phyloP scores from a whole-genome alignment of 2,329 filamentous ascomycete species.

The Fusarium liriodendri region DNA sequence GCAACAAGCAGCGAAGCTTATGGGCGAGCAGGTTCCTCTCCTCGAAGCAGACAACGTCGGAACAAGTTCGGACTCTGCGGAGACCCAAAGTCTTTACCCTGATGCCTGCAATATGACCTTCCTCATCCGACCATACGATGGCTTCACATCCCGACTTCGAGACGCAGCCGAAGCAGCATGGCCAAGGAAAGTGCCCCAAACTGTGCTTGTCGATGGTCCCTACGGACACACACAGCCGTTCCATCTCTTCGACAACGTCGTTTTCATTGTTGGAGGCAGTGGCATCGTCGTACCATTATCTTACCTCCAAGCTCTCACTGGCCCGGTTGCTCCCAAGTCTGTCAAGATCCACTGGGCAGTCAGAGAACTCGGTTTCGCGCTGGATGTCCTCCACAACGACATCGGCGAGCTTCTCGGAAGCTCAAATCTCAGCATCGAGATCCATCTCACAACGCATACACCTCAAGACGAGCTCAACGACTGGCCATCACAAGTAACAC shows the following conservation, averaged over 20 bases:
- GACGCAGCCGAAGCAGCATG: conserved; percentile 43
- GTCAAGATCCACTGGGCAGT: conserved; percentile 58
- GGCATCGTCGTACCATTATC: conserved; percentile 57
- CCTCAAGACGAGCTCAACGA: conserved; percentile 8
- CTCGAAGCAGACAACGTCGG: conserved; percentile 36
- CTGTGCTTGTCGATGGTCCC: conserved; percentile 57
- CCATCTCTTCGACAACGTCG: conserved; percentile 51
- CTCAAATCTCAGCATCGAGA: conserved; percentile 48
- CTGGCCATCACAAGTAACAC: conserved; percentile 28
- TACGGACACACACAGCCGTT: conserved; percentile 56
- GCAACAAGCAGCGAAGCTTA: conserved; percentile 25
- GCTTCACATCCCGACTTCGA: conserved; percentile 55
- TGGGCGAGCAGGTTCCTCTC: conserved; percentile 49
- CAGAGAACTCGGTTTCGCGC: conserved; percentile 52
- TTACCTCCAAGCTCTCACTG: conserved; percentile 48
- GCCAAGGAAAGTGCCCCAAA: conserved; percentile 43
- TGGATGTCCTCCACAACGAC: conserved; percentile 49
- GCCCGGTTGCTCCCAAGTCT: conserved; percentile 22
- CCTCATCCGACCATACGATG: conserved; percentile 58
- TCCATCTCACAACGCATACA: conserved; percentile 50
- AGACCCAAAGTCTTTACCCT: background rate
- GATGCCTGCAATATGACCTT: conserved; percentile 50
- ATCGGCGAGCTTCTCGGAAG: conserved; percentile 44
- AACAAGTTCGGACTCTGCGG: background rate
- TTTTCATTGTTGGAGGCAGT: conserved; percentile 59